Base-by-base conservation (phyloP, 179 eudicot species). In the Beta lomatogona region DNA sequence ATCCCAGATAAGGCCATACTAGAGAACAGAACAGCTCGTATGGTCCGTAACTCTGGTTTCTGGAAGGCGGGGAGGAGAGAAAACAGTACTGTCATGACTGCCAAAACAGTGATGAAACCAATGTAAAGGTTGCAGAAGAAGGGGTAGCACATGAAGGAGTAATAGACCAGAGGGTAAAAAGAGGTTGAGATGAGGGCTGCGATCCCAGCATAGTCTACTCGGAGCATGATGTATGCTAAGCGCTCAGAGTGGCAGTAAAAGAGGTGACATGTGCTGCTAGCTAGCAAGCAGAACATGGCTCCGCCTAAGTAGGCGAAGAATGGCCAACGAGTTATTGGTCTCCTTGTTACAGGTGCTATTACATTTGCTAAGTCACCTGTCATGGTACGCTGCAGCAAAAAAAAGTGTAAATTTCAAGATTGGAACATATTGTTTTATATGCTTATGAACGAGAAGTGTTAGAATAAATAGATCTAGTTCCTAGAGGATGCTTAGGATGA, bases 291-390 rank as follows among this genome's bases (percentile, higher is more conserved):
- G 80, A 97, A 94, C 98, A 97, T 97, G 76, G 97, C 99, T 16
- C 99, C 99, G 9, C 95, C 98, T 59, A 94, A 64, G 87, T 93
- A 97, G 48, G 95, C 90, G 14, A 88, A 97, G 86, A 97, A 97
- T 59, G 99, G 99, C 98, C 98, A 97, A n/a, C 98, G 91, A 3
- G 99, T 97, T 79, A 94, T 94, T 57, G 98, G 99, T 66, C 88
- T 83, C 45, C 82, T 73, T 55, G 83, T 54, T 76, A 91, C 67
- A 15, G 99, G 98, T 57, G 92, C 94, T 69, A 94, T 88, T 75
- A 87, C 79, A 84, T 91, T 93, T 21, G 89, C 93, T 80, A 96
- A 71, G 45, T 96, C 97, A 36, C 90, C 93, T 70, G 89, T 90
- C 87, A 94, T 70, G 60, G 79, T 86, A 57, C 78, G 92, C 98